Evolutionary conservation across 1,139 yeast species (phyloP), one percentile per base, ranked within the genome.

Genomic region (Blastobotrys illinoisensis): DNA sequence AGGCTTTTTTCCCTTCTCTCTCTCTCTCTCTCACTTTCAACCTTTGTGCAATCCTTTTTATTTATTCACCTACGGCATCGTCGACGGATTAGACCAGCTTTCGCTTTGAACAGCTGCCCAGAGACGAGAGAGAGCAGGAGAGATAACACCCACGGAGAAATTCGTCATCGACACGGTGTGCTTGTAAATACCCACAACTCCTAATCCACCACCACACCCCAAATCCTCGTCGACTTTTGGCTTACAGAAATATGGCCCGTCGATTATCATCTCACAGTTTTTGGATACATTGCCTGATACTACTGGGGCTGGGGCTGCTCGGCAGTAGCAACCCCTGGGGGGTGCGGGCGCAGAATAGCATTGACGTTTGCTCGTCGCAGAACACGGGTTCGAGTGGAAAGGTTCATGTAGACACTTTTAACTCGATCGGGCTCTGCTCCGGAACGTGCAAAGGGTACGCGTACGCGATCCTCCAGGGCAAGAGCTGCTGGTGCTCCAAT

Each of bases 401-500:
- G 18, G 59, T 55, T 48, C 57, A 58, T 47, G 66, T 64, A 21
- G 55, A 59, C 72, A 60, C 66, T 66, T 81, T 59, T 54, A 77
- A 74, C 77, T 79, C 86, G 43, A 79, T 78, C 60, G 89, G 89
- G 1, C 67, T 67, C 4, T 85, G 89, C 65, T 65, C 72, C 5
- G 73, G 72, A 54, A 67, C 72, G 44, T 85, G 90, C 65, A 36
- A 57, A 2, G 83, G 81, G n/a, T 80, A 71, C 62, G 76, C 82
- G 1, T 80, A 77, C 54, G 89, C 83, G 3, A 75, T 85, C 49
- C 69, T 83, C 16, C 84, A 77, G 56, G 74, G 72, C 21, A 62
- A 70, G 52, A 58, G 74, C 50, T 85, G 90, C 68, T 85, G 84
- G 81, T 85, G 90, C 64, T 76, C 86, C 9, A 75, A 83, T 63